Base-by-base conservation (phyloP, 2,329 filamentous ascomycete genomes). In the Sarocladium kiliense region DNA sequence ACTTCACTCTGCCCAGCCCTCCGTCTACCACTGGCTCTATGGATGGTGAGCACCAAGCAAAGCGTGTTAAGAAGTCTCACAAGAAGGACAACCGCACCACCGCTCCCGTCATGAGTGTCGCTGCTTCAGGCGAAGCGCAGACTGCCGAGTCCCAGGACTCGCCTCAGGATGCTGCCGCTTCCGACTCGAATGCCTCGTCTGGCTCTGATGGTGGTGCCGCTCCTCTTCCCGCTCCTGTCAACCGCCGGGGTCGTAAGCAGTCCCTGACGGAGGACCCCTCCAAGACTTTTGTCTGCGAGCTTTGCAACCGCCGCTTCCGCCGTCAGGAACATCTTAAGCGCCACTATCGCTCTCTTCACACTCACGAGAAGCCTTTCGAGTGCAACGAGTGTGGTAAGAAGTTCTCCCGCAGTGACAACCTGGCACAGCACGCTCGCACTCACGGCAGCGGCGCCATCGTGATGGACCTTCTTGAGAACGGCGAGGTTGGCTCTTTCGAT, bases 361-460 rank as follows among this genome's bases (percentile, higher is more conserved):
- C 94, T 1, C 88, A 96, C 68, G 94, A 97, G 71, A 99, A 97
- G 85, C 94, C 94, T 4, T 99, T 97, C 66, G 91, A 96, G 76
- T 99, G 94, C 80, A 84, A 86, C 62, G 93, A 99, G 76, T 99
- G 94, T 67, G 93, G 94, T 65, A 99, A 99, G 87, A 97, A 96
- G 79, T 99, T 97, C 77, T 97, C 93, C 19, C 88, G 94, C 65
- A 96, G 90, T 64, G 94, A 99, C 76, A 99, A 99, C 78, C 83
- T 99, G 16, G 89, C 91, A 23, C 94, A 99, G 75, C 94, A 99
- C 70, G 87, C 94, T 60, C 86, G 94, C 60, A 99, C 94, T 3
- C 94, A 99, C 67, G 91, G 91, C 56, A 88, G 86, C 57, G 91
- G 91, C 59, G 89, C 91, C 58, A 89, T 97, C 61, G 86, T 95